Base-by-base conservation (phyloP, 768 basidiomycete genomes). In the Rhodocollybia butyracea region DNA sequence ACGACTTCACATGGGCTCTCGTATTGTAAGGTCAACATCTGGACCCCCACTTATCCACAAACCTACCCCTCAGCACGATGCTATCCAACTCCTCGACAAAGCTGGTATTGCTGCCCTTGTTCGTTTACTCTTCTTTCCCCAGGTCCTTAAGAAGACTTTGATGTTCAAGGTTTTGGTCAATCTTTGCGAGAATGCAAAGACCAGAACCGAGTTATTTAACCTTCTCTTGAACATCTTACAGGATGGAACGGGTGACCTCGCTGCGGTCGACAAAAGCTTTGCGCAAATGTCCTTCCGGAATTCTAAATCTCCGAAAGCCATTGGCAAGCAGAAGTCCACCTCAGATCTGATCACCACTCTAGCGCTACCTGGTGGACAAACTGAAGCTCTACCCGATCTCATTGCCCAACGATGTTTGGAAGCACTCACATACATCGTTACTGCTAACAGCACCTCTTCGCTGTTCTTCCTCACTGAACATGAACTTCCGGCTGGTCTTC, bases 391-490 rank as follows among this genome's bases (percentile, higher is more conserved):
- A 5, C 96, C 97, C 1, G 91, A 97, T 62, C 77, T 99, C 40
- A 88, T 98, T 53, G 93, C 93, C 13, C 94, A 98, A 66, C 87
- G 96, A 27, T 96, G 93, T 62, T 79, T 99, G 15, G 97, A 99
- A 66, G 91, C 90, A 2, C 74, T 99, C 63, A 85, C 85, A 0
- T 91, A 83, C 66, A 92, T 98, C 60, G 94, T 97, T 67, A 82
- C 77, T 55, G 78, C 85, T 22, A 98, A 97, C 66, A 88, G 93
- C 57, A 68, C 82, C 17, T 90, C 91, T 1, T 89, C 94, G 1
- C 71, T 92, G 17, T 98, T 95, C 80, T 98, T 99, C 84, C 78
- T 99, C 57, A 91, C 87, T 1, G 97, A 99, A 69, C 94, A 98
- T 61, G 97, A 99, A 60, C 76, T 94, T 31, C 87, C 89, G 5